Percentiles rank a stretch among this genome's conserved stretches.
phyloP scores from a whole-genome alignment of 371 early-diverging fungal genomes.

The Mucor plumbeus region DNA sequence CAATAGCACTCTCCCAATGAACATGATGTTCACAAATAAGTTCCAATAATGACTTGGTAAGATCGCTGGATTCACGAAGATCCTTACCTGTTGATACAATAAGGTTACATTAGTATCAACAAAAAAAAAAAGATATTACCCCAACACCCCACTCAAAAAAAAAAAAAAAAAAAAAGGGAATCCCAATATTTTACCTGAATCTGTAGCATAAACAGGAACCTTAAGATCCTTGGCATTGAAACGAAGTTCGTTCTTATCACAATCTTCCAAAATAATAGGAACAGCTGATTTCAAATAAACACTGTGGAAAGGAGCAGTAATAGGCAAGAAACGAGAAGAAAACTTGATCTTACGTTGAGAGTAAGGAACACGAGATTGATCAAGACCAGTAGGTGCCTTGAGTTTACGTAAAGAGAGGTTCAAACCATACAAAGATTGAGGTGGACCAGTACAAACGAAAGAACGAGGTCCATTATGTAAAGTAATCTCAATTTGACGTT shows the following conservation, averaged over 20 bases:
- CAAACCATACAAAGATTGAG: constrained; percentile 90
- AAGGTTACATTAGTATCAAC: constrained; percentile 10
- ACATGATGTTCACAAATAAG: constrained; percentile 85
- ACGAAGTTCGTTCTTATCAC: constrained; percentile 57
- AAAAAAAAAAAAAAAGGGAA: background rate
- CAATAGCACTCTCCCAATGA: constrained; percentile 89
- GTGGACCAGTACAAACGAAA: constrained; percentile 84
- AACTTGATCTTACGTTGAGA: constrained; percentile 89
- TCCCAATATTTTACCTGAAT: constrained; percentile 58
- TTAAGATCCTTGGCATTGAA: constrained; percentile 66
- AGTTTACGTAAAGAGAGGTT: constrained; percentile 87
- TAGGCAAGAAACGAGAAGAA: constrained; percentile 85
- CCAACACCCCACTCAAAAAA: constrained; percentile 48
- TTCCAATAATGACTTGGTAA: constrained; percentile 77
- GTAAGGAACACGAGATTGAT: constrained; percentile 86
- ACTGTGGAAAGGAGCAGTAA: constrained; percentile 90
- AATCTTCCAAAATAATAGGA: constrained; percentile 68
- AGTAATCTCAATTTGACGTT: constrained; percentile 82
- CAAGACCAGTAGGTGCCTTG: constrained; percentile 81
- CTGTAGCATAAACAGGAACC: constrained; percentile 81
- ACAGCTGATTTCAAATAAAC: constrained; percentile 73
- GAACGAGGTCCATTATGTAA: constrained; percentile 90
- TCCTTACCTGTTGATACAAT: constrained; percentile 60
- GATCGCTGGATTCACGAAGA: constrained; percentile 56
- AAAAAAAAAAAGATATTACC: constrained; percentile 17